These are phyloP conservation scores for Phytophthora brassicae DNA, from an alignment of 352 stramenopile genomes.

Conservation along the genomic window DNA sequence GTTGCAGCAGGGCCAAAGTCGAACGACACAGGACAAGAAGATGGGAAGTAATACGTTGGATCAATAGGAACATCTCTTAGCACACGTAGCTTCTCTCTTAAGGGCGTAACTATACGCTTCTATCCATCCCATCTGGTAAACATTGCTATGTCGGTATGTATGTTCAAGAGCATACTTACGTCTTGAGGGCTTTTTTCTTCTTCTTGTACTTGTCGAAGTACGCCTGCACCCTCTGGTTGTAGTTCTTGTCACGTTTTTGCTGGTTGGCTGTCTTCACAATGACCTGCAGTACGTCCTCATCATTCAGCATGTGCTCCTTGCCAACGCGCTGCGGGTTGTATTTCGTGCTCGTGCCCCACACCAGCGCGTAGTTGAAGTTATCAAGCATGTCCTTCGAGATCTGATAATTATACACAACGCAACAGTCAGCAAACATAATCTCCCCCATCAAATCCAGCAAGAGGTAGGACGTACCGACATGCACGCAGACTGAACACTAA, in stretches of 20 bases:
- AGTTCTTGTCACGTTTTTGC: constrained; percentile 98
- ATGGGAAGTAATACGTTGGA: constrained; percentile 1
- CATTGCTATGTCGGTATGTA: not conserved
- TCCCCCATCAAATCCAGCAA: not conserved
- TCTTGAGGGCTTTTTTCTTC: constrained; percentile 95
- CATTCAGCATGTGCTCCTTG: constrained; percentile 93
- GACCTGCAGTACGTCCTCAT: constrained; percentile 99
- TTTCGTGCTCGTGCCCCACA: constrained; percentile 98
- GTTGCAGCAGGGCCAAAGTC: not conserved
- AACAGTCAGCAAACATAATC: not conserved
- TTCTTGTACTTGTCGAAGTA: constrained; percentile 97
- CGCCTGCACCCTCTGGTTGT: constrained; percentile 94
- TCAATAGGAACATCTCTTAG: constrained; percentile 22
- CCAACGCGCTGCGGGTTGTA: constrained; percentile 97
- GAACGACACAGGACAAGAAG: not conserved
- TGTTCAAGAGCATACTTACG: constrained; percentile 35
- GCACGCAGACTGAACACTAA: constrained; percentile 77
- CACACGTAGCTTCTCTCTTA: constrained; percentile 4
- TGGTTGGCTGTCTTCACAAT: constrained; percentile 98
- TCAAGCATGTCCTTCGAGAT: constrained; percentile 92
- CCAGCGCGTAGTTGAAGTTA: constrained; percentile 98
- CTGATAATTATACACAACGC: constrained; percentile 27
- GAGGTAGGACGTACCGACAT: constrained; percentile 62
- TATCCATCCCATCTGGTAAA: constrained; percentile 6
- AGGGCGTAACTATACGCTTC: constrained; percentile 16